Evolutionary conservation across 495 filamentous ascomycete species (phyloP).

Genomic region (Xylona heveae): DNA sequence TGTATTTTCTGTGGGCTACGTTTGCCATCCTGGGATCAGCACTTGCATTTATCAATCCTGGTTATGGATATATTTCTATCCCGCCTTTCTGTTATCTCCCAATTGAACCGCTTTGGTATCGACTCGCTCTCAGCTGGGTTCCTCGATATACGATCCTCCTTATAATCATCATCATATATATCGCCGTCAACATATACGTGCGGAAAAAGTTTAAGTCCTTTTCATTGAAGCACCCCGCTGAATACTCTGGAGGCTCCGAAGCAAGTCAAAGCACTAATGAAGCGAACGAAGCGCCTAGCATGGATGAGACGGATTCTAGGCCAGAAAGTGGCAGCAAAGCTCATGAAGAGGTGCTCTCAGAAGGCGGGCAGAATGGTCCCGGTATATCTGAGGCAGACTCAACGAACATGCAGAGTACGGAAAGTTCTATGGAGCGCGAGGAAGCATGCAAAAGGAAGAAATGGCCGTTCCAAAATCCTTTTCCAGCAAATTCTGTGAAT

Average conservation of each 20-base stretch:
- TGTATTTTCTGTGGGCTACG: conserved; percentile 30
- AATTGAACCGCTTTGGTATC: conserved; percentile 23
- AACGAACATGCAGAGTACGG: too few relatives aligned
- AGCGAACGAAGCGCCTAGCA: too few relatives aligned
- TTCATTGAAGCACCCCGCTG: conserved; percentile 9
- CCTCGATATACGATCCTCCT: conserved; percentile 48
- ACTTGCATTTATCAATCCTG: conserved; percentile 38
- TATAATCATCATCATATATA: conserved; percentile 37
- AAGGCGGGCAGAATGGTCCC: too few relatives aligned
- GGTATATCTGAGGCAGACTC: too few relatives aligned
- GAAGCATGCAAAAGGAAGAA: too few relatives aligned
- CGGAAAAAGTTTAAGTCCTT: conserved; percentile 21
- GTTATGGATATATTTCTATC: conserved; percentile 29
- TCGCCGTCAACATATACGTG: conserved; percentile 47
- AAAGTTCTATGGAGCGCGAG: too few relatives aligned
- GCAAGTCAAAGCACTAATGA: background rate
- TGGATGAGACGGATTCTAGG: too few relatives aligned
- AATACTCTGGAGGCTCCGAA: background rate
- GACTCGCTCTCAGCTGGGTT: conserved; percentile 43
- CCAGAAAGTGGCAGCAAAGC: too few relatives aligned
- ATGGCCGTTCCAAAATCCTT: too few relatives aligned
- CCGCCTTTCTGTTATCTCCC: conserved; percentile 49
- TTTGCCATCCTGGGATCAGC: conserved; percentile 35
- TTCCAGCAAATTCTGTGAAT: too few relatives aligned
- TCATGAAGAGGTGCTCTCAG: too few relatives aligned